phyloP scores from a whole-genome alignment of 768 basidiomycete species.

The Trametes punicea region DNA sequence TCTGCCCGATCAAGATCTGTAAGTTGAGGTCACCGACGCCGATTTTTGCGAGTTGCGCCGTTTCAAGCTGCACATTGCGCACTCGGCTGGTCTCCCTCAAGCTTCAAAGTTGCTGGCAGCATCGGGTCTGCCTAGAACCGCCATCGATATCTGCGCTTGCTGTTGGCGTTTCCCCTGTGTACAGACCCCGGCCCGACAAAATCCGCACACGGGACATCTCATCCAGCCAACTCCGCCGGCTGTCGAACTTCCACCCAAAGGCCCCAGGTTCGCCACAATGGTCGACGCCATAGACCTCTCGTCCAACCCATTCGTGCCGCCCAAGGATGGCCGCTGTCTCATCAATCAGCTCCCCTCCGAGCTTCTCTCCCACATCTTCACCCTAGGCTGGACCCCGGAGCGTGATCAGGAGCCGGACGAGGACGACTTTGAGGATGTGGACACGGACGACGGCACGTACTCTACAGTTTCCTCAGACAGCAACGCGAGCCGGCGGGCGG shows the following conservation, averaged over 20 bases:
- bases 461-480: neutral
- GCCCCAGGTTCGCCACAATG: neutral
- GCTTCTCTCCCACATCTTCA: conserved; percentile 46
- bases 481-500: neutral
- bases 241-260: no score
- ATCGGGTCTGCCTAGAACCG: no score
- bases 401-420: conserved; percentile 24
- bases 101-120: no score
- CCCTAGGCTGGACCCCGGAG: conserved; percentile 3
- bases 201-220: neutral
- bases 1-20: neutral
- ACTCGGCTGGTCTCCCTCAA: neutral
- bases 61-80: neutral
- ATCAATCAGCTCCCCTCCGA: conserved; percentile 56
- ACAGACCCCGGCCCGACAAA: no score
- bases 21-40: neutral
- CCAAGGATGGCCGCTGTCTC: conserved; percentile 23
- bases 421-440: conserved; percentile 25
- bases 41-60: conserved; percentile 3
- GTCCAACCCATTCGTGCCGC: conserved; percentile 18
- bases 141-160: no score
- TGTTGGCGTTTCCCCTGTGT: no score
- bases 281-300: conserved; percentile 10
- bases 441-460: conserved; percentile 2
- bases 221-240: neutral